Percentiles rank a stretch among this genome's conserved stretches.
phyloP scores from a whole-genome alignment of 176 grass and related monocot species.

The Avena eriantha region DNA sequence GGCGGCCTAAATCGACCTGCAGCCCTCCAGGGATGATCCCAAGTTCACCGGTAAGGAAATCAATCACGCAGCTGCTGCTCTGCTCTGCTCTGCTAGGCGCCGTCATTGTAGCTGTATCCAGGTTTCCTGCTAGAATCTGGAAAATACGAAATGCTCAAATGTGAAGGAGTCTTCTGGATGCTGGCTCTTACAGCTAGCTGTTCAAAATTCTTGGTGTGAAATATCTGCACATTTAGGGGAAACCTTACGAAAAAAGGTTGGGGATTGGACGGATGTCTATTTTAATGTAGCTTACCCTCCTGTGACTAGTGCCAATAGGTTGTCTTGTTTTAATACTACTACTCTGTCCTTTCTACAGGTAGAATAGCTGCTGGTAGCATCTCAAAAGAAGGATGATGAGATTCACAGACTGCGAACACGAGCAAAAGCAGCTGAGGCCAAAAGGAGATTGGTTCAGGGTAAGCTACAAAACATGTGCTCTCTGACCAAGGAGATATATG shows the following conservation, averaged over 20 bases:
- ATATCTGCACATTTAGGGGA: not conserved
- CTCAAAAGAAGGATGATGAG: conserved; percentile 43
- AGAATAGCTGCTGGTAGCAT: conserved; percentile 22
- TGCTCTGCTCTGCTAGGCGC: not conserved
- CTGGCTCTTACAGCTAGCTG: not conserved
- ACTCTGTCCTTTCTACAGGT: not conserved
- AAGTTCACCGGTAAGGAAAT: not conserved
- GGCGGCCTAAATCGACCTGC: not conserved
- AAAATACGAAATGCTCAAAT: not conserved
- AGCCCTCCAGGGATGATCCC: not conserved
- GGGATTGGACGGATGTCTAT: too few species aligned
- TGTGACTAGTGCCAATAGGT: too few species aligned
- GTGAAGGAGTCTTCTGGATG: not conserved
- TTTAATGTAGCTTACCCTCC: not conserved
- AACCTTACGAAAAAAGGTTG: too few species aligned
- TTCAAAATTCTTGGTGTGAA: not conserved
- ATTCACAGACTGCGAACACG: conserved; percentile 43
- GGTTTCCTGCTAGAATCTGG: not conserved
- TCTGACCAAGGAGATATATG: conserved; percentile 43
- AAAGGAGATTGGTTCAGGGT: conserved; percentile 21
- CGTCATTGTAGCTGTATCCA: not conserved
- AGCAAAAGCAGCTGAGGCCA: conserved; percentile 5
- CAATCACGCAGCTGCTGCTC: not conserved
- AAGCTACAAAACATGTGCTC: conserved; percentile 34
- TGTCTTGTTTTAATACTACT: too few species aligned